Evolutionary conservation across 1,284 basidiomycete genomes (phyloP), one percentile per base, ranked within the genome.

Genomic region (Kwoniella shivajii): DNA sequence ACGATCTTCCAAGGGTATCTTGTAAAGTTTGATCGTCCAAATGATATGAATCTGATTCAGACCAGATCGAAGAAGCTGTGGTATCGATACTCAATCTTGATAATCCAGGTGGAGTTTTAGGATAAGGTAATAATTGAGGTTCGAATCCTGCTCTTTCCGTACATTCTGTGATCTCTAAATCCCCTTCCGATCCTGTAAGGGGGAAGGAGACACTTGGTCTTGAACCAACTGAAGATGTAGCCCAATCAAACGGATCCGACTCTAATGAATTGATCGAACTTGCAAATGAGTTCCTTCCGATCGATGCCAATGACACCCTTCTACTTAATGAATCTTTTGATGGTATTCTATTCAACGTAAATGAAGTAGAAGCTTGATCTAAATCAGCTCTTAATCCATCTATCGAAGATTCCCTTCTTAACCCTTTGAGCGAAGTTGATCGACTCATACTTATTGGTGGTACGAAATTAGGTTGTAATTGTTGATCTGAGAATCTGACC

Each of bases 51-150:
- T 20, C 14, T 47, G 45, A 47, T 6, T 47, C 16, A 20, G 51
- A 53, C 45, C 44, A 52, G 4, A 46, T 39, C 1, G 50, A 53
- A 4, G 56, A 57, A 20, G 37, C 30, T 1, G 43, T 57, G 13
- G 49, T 48, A 20, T 57, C 52, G 27, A 55, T 37, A 36, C 59
- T 61, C 5, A 57, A 30, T 41, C 57, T 36, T 7, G 57, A 56
- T 14, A 53, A 38, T 5, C 34, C 41, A 13, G 42, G 49, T 5
- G 53, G 41, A 26, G 59, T 38, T 31, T 59, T 59, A 13, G 63
- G 63, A 57, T 64, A 64, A 6, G 56, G 63, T 31, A 64, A 29
- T 9, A 55, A 31, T 38, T 59, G 63, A 4, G 59, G 57, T 43
- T 48, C 26, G 49, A 64, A 64, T 6, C 45, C 59, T 22, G 46